phyloP scores from a whole-genome alignment of 1,139 yeast genomes.

The Geotrichum histeridarum region DNA sequence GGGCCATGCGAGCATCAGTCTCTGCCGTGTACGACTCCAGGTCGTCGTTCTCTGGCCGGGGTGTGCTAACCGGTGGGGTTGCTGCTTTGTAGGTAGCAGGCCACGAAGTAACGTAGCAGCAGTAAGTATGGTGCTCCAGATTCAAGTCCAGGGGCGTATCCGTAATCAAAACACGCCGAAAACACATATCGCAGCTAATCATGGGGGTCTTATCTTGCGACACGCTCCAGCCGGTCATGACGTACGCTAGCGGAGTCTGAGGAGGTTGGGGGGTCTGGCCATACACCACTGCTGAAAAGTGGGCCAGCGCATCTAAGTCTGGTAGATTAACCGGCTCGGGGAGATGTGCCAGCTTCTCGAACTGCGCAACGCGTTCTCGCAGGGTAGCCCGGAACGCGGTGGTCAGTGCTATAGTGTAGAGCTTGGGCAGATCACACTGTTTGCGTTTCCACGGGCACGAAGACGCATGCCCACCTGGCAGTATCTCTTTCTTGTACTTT shows the following conservation, averaged over 20 bases:
- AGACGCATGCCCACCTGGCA: neutral
- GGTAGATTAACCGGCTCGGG: too few relatives aligned
- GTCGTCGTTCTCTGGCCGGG: neutral
- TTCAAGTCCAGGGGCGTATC: neutral
- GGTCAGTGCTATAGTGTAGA: neutral
- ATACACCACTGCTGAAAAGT: too few relatives aligned
- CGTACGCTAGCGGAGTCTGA: neutral
- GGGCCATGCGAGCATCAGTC: neutral
- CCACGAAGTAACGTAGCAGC: neutral
- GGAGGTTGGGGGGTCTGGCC: too few relatives aligned
- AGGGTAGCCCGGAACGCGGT: neutral
- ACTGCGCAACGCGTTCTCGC: neutral
- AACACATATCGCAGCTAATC: constrained; percentile 1
- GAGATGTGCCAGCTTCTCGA: neutral
- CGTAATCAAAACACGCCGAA: neutral
- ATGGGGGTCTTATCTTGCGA: neutral
- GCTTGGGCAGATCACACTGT: neutral
- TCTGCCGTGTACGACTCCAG: neutral
- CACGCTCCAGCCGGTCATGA: neutral
- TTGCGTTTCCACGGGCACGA: constrained; percentile 4
- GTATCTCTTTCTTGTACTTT: neutral
- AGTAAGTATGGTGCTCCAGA: neutral
- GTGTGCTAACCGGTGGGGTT: neutral
- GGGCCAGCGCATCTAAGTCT: too few relatives aligned
- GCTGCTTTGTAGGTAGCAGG: neutral